phyloP scores from a whole-genome alignment of 768 basidiomycete genomes.

The Dentipellis fragilis region DNA sequence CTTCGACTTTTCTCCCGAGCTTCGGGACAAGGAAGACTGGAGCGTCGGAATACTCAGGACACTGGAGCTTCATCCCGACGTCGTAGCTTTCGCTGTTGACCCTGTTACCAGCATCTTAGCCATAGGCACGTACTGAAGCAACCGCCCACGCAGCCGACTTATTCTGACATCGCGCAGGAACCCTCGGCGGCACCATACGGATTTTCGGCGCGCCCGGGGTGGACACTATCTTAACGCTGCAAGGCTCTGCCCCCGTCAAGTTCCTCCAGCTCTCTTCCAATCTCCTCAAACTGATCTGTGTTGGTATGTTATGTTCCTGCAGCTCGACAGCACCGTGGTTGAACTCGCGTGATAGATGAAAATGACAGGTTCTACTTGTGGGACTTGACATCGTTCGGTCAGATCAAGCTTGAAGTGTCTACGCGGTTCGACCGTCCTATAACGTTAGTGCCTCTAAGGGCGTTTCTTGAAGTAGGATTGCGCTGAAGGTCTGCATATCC shows the following conservation, averaged over 20 bases:
- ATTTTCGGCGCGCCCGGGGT: constrained; percentile 65
- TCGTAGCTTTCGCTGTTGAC: constrained; percentile 46
- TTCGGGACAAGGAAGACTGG: constrained; percentile 51
- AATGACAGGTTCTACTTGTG: constrained; percentile 48
- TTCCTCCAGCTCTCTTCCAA: constrained; percentile 54
- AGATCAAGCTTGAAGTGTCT: constrained; percentile 41
- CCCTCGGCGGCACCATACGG: constrained; percentile 49
- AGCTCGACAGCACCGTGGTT: no score
- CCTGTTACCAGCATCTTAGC: constrained; percentile 54
- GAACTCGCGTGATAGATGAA: constrained; percentile 28
- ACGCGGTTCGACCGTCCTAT: constrained; percentile 36
- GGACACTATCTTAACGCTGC: constrained; percentile 38
- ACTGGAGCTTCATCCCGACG: constrained; percentile 40
- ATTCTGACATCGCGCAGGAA: constrained; percentile 34
- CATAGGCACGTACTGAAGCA: constrained; percentile 34
- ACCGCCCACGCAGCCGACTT: constrained; percentile 1
- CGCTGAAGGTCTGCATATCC: no score
- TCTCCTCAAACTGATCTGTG: constrained; percentile 43
- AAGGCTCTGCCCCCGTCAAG: constrained; percentile 34
- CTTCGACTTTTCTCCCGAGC: constrained; percentile 46
- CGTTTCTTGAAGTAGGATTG: constrained; percentile 1
- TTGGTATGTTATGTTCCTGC: constrained; percentile 37
- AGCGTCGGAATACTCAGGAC: constrained; percentile 37
- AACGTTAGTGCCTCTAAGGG: constrained; percentile 21
- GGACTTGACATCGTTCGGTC: constrained; percentile 43